Percentiles rank a stretch among this genome's conserved stretches.
phyloP scores from a whole-genome alignment of 2,329 filamentous ascomycete genomes.

The Tolypocladium album region DNA sequence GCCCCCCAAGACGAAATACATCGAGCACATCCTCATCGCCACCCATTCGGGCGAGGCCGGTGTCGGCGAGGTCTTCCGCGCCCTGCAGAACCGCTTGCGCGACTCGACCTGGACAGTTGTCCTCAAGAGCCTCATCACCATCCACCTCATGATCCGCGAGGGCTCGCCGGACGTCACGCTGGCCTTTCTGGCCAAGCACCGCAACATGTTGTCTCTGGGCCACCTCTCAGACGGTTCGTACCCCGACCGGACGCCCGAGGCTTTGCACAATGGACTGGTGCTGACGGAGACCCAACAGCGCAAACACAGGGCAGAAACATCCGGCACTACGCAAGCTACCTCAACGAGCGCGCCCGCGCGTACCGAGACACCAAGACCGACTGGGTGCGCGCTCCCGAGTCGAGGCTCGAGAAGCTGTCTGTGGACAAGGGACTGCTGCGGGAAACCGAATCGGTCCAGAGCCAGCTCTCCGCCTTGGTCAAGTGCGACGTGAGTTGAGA shows the following conservation, averaged over 20 bases:
- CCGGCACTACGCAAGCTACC: slow-evolving; percentile 78
- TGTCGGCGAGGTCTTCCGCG: slow-evolving; percentile 90
- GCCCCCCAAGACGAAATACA: slow-evolving; percentile 97
- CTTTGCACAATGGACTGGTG: background rate
- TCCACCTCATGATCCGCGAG: slow-evolving; percentile 96
- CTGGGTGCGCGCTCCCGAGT: slow-evolving; percentile 76
- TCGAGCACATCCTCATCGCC: slow-evolving; percentile 93
- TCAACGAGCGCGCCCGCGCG: slow-evolving; percentile 70
- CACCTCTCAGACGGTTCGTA: slow-evolving; percentile 81
- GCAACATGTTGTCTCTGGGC: slow-evolving; percentile 76
- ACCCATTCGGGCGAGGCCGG: slow-evolving; percentile 92
- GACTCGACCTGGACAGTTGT: slow-evolving; percentile 99
- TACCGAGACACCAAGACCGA: slow-evolving; percentile 80
- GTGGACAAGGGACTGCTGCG: slow-evolving; percentile 88
- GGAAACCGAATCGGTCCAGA: slow-evolving; percentile 84
- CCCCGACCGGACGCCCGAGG: background rate
- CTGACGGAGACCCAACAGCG: slow-evolving; percentile 36
- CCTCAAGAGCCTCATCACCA: slow-evolving; percentile 92
- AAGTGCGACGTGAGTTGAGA: slow-evolving; percentile 68
- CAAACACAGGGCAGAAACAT: slow-evolving; percentile 95
- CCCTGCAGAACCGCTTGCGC: slow-evolving; percentile 75
- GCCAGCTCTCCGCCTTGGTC: slow-evolving; percentile 73
- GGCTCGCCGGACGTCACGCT: slow-evolving; percentile 83
- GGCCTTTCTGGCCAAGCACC: slow-evolving; percentile 70
- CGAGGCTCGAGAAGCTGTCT: slow-evolving; percentile 70